Percentiles rank a stretch among this genome's conserved stretches.
Conservation (phyloP, 2,329 filamentous ascomycete species). For the Basipetospora chlamydospora region DNA sequence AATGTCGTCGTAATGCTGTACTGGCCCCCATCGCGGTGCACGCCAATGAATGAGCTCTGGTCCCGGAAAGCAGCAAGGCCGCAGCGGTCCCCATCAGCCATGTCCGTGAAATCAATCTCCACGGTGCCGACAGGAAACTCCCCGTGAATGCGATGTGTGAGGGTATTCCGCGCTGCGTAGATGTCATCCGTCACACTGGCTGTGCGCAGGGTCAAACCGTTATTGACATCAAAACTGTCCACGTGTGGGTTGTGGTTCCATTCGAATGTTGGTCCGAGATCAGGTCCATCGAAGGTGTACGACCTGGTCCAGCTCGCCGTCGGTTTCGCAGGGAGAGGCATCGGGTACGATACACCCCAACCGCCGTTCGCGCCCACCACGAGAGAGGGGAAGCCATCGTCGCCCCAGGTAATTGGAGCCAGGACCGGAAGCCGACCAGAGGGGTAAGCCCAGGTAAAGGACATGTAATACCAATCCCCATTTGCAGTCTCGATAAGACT, state of each 20-base stretch:
- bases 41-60: slow-evolving; percentile 34
- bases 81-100: slow-evolving; percentile 35
- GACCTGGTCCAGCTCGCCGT: slow-evolving; percentile 19
- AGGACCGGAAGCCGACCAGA: slow-evolving; percentile 41
- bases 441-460: slow-evolving; percentile 40
- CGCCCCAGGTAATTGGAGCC: slow-evolving; percentile 36
- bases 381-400: slow-evolving; percentile 29
- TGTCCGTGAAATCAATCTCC: slow-evolving; percentile 29
- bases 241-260: slow-evolving; percentile 49
- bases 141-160: slow-evolving; percentile 31
- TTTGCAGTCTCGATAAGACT: slow-evolving; percentile 35
- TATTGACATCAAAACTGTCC: slow-evolving; percentile 25
- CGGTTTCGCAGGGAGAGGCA: slow-evolving; percentile 14
- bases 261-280: slow-evolving; percentile 34
- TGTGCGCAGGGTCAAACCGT: slow-evolving; percentile 31
- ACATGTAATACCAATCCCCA: slow-evolving; percentile 44
- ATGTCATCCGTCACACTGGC: slow-evolving; percentile 37
- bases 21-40: slow-evolving; percentile 21
- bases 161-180: slow-evolving; percentile 29
- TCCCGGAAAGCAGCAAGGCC: slow-evolving; percentile 40
- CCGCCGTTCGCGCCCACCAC: slow-evolving; percentile 25
- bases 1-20: slow-evolving; percentile 20
- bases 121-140: slow-evolving; percentile 32
- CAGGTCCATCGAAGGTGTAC: slow-evolving; percentile 28
- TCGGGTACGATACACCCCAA: slow-evolving; percentile 32